Evolutionary conservation across 257 asterid species (phyloP), one percentile per base, ranked within the genome.

Genomic region (Primulina tabacum): DNA sequence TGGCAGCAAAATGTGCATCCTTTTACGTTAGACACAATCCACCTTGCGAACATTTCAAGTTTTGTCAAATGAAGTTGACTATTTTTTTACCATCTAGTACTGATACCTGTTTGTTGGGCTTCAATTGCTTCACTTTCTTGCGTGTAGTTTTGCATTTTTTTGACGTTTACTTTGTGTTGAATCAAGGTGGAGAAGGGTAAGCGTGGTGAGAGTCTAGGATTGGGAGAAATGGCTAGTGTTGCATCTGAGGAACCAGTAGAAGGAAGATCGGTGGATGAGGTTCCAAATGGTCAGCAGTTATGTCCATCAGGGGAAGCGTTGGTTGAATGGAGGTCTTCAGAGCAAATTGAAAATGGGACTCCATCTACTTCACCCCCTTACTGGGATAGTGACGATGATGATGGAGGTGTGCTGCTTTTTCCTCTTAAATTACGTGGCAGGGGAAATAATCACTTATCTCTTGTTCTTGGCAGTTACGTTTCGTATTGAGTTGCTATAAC

Each of bases 361-460:
- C 85, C 96, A 0, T 89, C 96, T 5, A 89, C 95, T 8, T 85
- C 90, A 4, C 92, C 96, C 55, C 90, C 90, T 76, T 89, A 87
- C 67, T 89, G 96, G 96, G 96, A 89, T 76, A 83, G 80, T 58
- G 89, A 89, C 26, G 85, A 81, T 17, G 82, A 80, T 28, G 92
- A 85, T 61, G 76, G 77, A 76, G 94, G 94, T 89, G 73, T 32
- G 82, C 43, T 29, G 6, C 69, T 76, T 28, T 17, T 63, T 17
- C 20, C 17, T 65, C 74, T 40, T 12, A 37, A 71, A 16, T 72
- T 56, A 33, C 32, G 0, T 73, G 67, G 40, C 62, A 55, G 32
- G 52, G 20, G 68, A 50, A 53, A 40, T 29, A 28, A 21, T 37
- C 21, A 26, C 24, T 2, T 29, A 11, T 75, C 5, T 20, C 66